Conservation (phyloP, 2,329 filamentous ascomycete species). For the Alternaria metachromatica region DNA sequence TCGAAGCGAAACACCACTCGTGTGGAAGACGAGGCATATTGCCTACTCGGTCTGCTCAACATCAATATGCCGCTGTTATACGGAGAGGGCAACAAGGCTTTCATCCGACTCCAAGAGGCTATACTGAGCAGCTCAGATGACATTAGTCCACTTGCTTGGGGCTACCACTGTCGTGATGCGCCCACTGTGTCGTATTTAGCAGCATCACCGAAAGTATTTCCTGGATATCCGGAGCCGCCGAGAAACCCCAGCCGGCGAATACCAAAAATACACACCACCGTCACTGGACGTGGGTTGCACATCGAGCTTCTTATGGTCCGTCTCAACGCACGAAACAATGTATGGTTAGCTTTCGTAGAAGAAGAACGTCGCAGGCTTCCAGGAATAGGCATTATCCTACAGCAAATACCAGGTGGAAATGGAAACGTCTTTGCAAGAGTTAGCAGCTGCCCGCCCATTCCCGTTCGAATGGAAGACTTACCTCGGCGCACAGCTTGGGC, state of each 20-base stretch:
- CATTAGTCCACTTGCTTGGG: background rate
- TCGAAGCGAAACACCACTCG: background rate
- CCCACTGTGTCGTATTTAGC: fast-evolving
- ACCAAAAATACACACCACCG: background rate
- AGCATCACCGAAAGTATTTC: background rate
- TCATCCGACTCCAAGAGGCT: background rate
- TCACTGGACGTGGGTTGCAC: background rate
- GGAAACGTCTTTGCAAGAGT: background rate
- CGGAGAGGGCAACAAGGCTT: background rate
- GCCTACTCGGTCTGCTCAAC: background rate
- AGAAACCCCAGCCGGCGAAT: background rate
- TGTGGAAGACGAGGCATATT: background rate
- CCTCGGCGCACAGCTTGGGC: background rate
- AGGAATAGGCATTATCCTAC: background rate
- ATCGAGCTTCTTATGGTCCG: background rate
- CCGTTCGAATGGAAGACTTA: fast-evolving
- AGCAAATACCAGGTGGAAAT: too few relatives aligned
- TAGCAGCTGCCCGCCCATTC: background rate
- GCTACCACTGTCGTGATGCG: background rate
- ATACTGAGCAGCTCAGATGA: background rate
- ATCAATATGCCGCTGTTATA: background rate
- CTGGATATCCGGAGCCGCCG: too few relatives aligned
- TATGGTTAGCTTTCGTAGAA: background rate
- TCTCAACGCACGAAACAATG: background rate
- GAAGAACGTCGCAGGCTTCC: background rate